Base-by-base conservation (phyloP, 805 yeast genomes). In the Saturnispora serradocipensis region DNA sequence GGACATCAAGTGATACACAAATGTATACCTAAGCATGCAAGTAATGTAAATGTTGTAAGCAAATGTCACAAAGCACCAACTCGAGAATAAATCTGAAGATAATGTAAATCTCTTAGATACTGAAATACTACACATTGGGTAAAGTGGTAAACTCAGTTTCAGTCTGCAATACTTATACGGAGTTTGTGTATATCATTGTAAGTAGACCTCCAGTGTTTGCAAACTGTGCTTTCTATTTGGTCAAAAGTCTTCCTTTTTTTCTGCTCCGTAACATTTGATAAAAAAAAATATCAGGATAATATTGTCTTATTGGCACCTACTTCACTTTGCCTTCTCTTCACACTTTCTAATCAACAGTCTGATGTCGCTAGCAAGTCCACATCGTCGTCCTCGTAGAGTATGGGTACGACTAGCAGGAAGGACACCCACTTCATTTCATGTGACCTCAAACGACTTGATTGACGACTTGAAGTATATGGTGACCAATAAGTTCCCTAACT, bases 401-500 rank as follows among this genome's bases (percentile, higher is more conserved):
- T 81, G 87, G 87, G 76, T 81, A 5, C 73, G 66, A 50, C 66
- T 74, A 40, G 68, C 71, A 0, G 66, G 68, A 22, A 79, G 79
- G 1, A 74, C 73, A 16, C 86, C 97, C 3, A 87, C 96, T 0
- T 78, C 95, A 1, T 67, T 90, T 6, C 63, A 72, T 53, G 84
- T 86, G 18, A 71, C 72, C 16, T 79, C 79, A 30, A 62, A 66
- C 20, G 91, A 86, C 61, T 74, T 89, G 1, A 76, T 90, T 5
- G 98, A 90, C 65, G 96, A 91, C 65, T 70, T 90, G 59, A 90
- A 90, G 61, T 69, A 74, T 10, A 74, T 80, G 53, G 74, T 90
- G 1, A 66, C 82, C 36, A 69, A 68, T 44, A 86, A 83, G 58
- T 85, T 77, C 64, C 86, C 95, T 50, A 80, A 84, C 53, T 75